phyloP scores from a whole-genome alignment of 495 filamentous ascomycete genomes.

The Penicillium crystallinum region DNA sequence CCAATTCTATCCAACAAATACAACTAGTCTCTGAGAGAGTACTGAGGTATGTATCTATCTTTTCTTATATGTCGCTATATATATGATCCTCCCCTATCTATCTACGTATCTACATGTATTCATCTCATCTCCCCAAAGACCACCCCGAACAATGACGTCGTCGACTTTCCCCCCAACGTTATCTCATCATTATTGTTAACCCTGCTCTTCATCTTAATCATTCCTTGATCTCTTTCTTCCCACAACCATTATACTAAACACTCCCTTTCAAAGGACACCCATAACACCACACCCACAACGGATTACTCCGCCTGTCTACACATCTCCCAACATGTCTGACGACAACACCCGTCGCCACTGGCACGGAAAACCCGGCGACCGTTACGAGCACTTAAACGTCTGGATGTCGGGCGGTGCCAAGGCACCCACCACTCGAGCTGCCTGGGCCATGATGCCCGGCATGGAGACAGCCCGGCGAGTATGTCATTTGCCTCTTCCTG shows the following conservation, averaged over 20 bases:
- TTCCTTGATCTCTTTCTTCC: neutral
- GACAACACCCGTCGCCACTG: conserved; percentile 31
- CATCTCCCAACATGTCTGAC: conserved; percentile 25
- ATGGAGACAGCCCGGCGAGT: conserved; percentile 17
- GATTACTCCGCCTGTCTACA: conserved; percentile 7
- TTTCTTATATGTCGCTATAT: too few relatives aligned
- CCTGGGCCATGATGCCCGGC: conserved; percentile 21
- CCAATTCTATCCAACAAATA: neutral
- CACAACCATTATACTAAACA: neutral
- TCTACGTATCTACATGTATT: too few relatives aligned
- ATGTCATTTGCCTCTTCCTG: conserved; percentile 8
- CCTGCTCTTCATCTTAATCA: neutral
- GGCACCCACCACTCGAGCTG: conserved; percentile 19
- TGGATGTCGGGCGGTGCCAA: conserved; percentile 38
- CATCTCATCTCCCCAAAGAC: neutral
- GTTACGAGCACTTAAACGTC: conserved; percentile 41
- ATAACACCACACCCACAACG: neutral
- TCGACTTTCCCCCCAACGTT: conserved; percentile 9
- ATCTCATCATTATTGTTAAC: neutral
- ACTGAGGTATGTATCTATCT: neutral
- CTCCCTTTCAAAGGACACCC: neutral
- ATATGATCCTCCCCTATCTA: too few relatives aligned
- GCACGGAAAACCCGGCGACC: conserved; percentile 36
- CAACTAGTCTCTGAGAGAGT: neutral
- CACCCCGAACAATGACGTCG: conserved; percentile 19